A percentile compares a stretch with the other conserved stretches of the same genome.
phyloP scores from a whole-genome alignment of 768 basidiomycete genomes.

The Lactarius hatsudake region DNA sequence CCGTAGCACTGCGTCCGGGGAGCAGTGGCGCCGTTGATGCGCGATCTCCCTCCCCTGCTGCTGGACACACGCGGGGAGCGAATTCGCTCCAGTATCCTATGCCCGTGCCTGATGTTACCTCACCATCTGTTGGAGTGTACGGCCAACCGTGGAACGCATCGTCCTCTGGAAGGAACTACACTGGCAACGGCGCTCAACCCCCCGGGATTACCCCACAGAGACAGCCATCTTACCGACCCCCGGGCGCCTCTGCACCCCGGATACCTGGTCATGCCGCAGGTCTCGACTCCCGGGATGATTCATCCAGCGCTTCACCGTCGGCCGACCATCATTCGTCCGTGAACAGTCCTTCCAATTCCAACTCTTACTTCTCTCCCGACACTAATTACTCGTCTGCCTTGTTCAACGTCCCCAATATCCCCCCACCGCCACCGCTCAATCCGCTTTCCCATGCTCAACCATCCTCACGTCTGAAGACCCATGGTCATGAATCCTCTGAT shows the following conservation, averaged over 20 bases:
- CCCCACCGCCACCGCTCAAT: conserved; percentile 18
- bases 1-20: conserved; percentile 19
- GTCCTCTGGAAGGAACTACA: conserved; percentile 9
- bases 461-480: background rate
- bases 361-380: conserved; percentile 18
- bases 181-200: conserved; percentile 12
- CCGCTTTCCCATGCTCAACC: conserved; percentile 3
- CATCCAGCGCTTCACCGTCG: background rate
- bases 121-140: conserved; percentile 4
- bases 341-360: background rate
- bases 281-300: conserved; percentile 20
- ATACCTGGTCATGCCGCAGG: conserved; percentile 29
- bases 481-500: conserved; percentile 22
- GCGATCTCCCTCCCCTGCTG: conserved; percentile 14
- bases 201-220: conserved; percentile 13
- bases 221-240: conserved; percentile 30
- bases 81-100: conserved; percentile 20
- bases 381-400: background rate
- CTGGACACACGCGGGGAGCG: conserved; percentile 20
- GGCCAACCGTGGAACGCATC: conserved; percentile 19
- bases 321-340: conserved; percentile 14
- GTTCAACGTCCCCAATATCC: conserved; percentile 3
- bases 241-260: conserved; percentile 32
- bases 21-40: conserved; percentile 1
- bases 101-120: conserved; percentile 19